A percentile compares a stretch with the other conserved stretches of the same genome.
Evolutionary conservation across 2,329 filamentous ascomycete species (phyloP).

Genomic region (Metarhizium album): DNA sequence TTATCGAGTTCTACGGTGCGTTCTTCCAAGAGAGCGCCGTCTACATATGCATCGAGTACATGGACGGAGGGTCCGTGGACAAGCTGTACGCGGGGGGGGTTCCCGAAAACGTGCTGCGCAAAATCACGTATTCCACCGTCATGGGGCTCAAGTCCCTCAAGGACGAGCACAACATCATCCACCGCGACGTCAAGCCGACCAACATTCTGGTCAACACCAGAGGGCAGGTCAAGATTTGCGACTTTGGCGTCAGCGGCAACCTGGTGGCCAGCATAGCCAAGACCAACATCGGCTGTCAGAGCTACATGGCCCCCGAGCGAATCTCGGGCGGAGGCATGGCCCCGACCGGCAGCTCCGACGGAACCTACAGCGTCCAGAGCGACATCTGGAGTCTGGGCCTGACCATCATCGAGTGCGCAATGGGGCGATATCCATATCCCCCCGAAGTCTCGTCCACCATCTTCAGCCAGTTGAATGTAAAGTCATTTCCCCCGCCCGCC

Average conservation of each 20-base stretch:
- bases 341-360: slow-evolving; percentile 56
- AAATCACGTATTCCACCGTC: slow-evolving; percentile 82
- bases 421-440: slow-evolving; percentile 91
- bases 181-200: slow-evolving; percentile 97
- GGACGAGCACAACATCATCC: slow-evolving; percentile 98
- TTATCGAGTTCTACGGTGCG: slow-evolving; percentile 97
- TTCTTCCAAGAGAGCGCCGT: slow-evolving; percentile 99
- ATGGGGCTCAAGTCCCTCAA: slow-evolving; percentile 89
- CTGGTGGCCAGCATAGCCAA: slow-evolving; percentile 95
- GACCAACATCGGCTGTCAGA: slow-evolving; percentile 98
- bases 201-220: slow-evolving; percentile 87
- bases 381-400: slow-evolving; percentile 96
- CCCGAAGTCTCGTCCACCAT: slow-evolving; percentile 98
- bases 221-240: slow-evolving; percentile 94
- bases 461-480: slow-evolving; percentile 91
- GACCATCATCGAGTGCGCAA: slow-evolving; percentile 90
- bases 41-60: slow-evolving; percentile 98
- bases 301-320: slow-evolving; percentile 96
- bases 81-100: slow-evolving; percentile 88
- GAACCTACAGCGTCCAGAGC: slow-evolving; percentile 94
- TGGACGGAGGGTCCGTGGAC: slow-evolving; percentile 97
- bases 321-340: slow-evolving; percentile 81
- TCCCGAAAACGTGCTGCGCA: slow-evolving; percentile 76
- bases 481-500: slow-evolving; percentile 23
- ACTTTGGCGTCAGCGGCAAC: slow-evolving; percentile 95